Base-by-base conservation (phyloP, 768 basidiomycete species). In the Pisolithus sp. region DNA sequence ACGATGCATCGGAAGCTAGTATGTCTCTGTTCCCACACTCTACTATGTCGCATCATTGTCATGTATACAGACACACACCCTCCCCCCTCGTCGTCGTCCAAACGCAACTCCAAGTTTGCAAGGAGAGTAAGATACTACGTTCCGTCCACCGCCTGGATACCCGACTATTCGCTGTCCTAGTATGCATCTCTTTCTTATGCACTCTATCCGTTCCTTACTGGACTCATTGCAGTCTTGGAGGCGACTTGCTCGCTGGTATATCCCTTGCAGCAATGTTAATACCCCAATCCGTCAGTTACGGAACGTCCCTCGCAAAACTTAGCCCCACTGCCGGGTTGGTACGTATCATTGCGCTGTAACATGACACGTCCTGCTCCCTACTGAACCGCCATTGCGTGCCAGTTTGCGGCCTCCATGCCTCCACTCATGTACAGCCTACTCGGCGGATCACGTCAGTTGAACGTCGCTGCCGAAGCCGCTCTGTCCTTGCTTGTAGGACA, bases 271-370 rank as follows among this genome's bases (percentile, higher is more conserved):
- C 82, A 47, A 86, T 90, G 78, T 75, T 90, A 41, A 86, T 90
- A 62, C 88, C 89, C 6, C 85, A 90, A 66, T 89, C 90, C 1
- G 88, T 96, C 65, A 91, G 89, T 65, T 96, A 97, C 62, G 94
- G 91, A 7, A 83, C 88, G 3, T 87, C 91, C 0, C 73, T 97
- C 10, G 92, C 93, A 17, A 83, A 89, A 57, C 71, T 96, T 38
- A 87, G 81, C 55, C 93, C 93, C 12, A 79, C 90, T 2, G 80
- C 90, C 41, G 94, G 94, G 46, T 71, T 97, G 62, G 89, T 90
- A 61, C 57, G 86, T 71, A 28, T 13, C 10, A 1, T 41, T 24
- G 8, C 24, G 12, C 31, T 53, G 20, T 48, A 24, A 40, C 17
- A 37, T 43, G 18, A 31, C 26, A 34, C 12, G 34, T 36, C 20